phyloP scores from a whole-genome alignment of 2,329 filamentous ascomycete genomes.

The Macrophomina pseudophaseolina region DNA sequence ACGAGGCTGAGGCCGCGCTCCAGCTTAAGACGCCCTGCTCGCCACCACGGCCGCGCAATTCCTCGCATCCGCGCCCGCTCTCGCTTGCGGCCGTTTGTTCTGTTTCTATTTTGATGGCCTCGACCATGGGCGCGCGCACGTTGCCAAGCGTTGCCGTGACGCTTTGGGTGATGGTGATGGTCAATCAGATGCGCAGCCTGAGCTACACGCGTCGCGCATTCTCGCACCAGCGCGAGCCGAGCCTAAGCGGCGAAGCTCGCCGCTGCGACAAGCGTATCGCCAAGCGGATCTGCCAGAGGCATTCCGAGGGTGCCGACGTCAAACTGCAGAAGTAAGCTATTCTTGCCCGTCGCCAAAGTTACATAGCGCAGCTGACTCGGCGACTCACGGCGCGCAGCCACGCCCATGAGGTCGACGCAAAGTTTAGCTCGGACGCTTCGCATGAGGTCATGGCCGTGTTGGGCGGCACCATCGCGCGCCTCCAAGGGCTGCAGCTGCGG shows the following conservation, averaged over 20 bases:
- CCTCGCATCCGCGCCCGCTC: slow-evolving; percentile 4
- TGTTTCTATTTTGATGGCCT: slow-evolving; percentile 5
- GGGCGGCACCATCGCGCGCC: slow-evolving; percentile 19
- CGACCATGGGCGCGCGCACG: background rate
- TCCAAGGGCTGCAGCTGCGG: background rate
- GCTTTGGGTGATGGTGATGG: background rate
- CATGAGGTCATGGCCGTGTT: slow-evolving; percentile 7
- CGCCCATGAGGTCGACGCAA: slow-evolving; percentile 23
- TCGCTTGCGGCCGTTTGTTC: background rate
- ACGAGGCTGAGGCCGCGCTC: slow-evolving; percentile 4
- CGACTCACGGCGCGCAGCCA: slow-evolving; percentile 10
- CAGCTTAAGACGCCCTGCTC: slow-evolving; percentile 16
- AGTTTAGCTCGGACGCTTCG: slow-evolving; percentile 13
- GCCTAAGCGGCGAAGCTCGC: background rate
- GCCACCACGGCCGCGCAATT: slow-evolving; percentile 10
- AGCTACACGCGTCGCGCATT: slow-evolving; percentile 10
- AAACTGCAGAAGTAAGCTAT: slow-evolving; percentile 1
- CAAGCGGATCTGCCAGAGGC: background rate
- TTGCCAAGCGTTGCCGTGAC: background rate
- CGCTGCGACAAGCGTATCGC: background rate
- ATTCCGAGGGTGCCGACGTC: background rate
- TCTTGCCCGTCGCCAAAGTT: slow-evolving; percentile 2
- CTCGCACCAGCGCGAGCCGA: background rate
- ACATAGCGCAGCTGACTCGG: background rate
- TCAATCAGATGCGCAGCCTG: background rate